Evolutionary conservation across 2,329 filamentous ascomycete genomes (phyloP).

Genomic region (Penicillium hesseltinei): DNA sequence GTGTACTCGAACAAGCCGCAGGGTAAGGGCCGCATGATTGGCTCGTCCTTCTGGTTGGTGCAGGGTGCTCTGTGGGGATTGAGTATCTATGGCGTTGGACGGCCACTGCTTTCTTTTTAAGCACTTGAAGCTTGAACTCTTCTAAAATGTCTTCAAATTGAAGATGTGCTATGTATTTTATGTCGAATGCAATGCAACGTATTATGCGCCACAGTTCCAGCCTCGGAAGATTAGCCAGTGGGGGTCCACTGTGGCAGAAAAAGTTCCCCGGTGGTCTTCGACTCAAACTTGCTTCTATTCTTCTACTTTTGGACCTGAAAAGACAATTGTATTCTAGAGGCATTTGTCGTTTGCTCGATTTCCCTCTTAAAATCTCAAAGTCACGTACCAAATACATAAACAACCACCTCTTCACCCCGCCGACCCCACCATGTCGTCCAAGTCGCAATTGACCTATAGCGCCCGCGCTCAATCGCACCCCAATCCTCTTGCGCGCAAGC

Average conservation of each 20-base stretch:
- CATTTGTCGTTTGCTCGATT: neutral
- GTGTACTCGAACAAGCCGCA: conserved; percentile 41
- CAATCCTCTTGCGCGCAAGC: conserved; percentile 43
- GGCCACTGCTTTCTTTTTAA: conserved; percentile 29
- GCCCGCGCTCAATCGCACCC: conserved; percentile 43
- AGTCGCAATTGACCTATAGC: conserved; percentile 41
- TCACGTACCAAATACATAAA: neutral
- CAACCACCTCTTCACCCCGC: conserved; percentile 9
- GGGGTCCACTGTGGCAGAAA: conserved; percentile 24
- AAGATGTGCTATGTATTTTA: neutral
- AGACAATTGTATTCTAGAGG: neutral
- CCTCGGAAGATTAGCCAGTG: neutral
- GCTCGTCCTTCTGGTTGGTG: conserved; percentile 39
- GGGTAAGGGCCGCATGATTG: conserved; percentile 39
- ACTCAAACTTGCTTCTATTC: neutral
- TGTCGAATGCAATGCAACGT: neutral
- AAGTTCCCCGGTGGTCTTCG: conserved; percentile 13
- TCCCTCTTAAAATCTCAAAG: neutral
- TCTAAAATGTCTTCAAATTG: neutral
- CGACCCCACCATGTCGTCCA: conserved; percentile 43
- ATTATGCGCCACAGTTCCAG: neutral
- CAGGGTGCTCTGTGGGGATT: conserved; percentile 44
- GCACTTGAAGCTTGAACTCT: neutral
- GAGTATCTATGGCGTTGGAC: conserved; percentile 38
- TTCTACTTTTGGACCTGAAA: neutral